Evolutionary conservation across 129 eudicot genomes (phyloP).

Genomic region (Centella asiatica): DNA sequence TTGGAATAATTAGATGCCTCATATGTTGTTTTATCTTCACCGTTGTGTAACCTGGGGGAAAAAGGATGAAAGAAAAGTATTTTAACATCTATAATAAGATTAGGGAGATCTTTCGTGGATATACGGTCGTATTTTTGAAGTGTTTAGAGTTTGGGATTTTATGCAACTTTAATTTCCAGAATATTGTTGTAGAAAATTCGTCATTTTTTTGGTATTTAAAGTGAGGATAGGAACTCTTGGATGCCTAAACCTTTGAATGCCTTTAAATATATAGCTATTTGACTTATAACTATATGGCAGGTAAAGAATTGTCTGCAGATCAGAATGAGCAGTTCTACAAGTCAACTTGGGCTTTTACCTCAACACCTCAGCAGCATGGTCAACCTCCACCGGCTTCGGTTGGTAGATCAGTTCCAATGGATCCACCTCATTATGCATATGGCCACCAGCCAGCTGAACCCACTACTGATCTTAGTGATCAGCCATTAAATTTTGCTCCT

Average conservation of each 20-base stretch:
- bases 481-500: conserved; percentile 59
- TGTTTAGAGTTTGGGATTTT: neutral
- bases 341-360: conserved; percentile 36
- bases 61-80: no score
- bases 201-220: conserved; percentile 1
- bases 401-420: conserved; percentile 34
- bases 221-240: neutral
- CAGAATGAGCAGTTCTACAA: conserved; percentile 35
- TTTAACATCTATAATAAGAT: no score
- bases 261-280: conserved; percentile 20
- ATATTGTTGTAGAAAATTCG: conserved; percentile 1
- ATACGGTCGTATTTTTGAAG: no score
- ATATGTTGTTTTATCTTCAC: no score
- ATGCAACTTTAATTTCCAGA: neutral
- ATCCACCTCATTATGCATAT: conserved; percentile 44
- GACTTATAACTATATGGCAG: conserved; percentile 42
- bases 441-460: conserved; percentile 42
- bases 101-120: no score
- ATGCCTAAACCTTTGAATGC: neutral
- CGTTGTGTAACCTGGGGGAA: no score
- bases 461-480: conserved; percentile 53
- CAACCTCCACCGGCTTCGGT: conserved; percentile 39
- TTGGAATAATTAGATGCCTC: no score
- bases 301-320: conserved; percentile 54
- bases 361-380: conserved; percentile 40